Percentiles rank a stretch among this genome's conserved stretches.
These are phyloP conservation scores for Cucumis cinereus DNA, from an alignment of 306 rosid species.

Conservation along the genomic window DNA sequence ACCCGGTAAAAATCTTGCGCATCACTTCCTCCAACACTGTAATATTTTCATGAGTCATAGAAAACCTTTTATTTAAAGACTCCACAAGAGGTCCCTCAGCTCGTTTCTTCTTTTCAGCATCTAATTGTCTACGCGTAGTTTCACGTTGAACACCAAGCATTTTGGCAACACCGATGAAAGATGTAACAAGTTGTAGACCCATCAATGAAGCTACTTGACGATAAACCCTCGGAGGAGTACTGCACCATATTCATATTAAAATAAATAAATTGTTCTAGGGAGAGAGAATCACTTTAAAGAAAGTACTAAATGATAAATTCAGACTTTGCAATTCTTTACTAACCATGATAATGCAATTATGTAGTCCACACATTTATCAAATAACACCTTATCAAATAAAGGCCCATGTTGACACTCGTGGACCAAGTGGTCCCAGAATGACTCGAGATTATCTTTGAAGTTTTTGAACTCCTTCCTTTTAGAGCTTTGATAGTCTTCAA, in stretches of 20 bases:
- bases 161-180: constrained; percentile 72
- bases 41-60: constrained; percentile 71
- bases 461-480: constrained; percentile 76
- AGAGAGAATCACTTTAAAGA: constrained; percentile 9
- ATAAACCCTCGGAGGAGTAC: constrained; percentile 97
- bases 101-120: constrained; percentile 91
- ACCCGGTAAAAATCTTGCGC: constrained; percentile 97
- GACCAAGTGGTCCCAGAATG: constrained; percentile 77
- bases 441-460: constrained; percentile 83
- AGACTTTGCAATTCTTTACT: constrained; percentile 17
- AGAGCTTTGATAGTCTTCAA: constrained; percentile 84
- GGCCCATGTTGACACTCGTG: constrained; percentile 91
- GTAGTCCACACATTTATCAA: constrained; percentile 98
- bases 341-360: constrained; percentile 92
- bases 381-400: constrained; percentile 71
- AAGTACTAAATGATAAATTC: constrained; percentile 11
- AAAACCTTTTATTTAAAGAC: constrained; percentile 74
- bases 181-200: constrained; percentile 92
- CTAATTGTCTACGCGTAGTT: constrained; percentile 91
- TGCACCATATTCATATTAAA: constrained; percentile 17
- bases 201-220: constrained; percentile 86
- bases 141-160: constrained; percentile 79
- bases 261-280: neutral
- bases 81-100: constrained; percentile 87
- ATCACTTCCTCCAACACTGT: constrained; percentile 89